Evolutionary conservation across 208 protist species (phyloP).

Genomic region (Acanthamoeba culbertsoni): DNA sequence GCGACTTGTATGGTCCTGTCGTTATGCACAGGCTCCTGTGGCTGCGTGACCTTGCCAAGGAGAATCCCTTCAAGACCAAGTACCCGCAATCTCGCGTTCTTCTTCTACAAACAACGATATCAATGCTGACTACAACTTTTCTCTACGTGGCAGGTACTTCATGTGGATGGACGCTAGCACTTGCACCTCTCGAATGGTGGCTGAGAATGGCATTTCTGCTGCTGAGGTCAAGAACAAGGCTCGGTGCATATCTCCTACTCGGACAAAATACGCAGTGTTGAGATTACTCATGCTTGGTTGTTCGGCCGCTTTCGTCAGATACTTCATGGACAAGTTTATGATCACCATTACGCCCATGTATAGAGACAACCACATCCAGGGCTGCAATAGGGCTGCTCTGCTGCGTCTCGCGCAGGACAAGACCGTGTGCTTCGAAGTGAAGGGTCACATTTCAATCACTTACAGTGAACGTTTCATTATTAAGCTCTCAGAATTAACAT

Average conservation of each 20-base stretch:
- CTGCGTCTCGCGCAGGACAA: not conserved
- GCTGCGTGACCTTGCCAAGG: not conserved
- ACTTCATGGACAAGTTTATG: conserved; percentile 53
- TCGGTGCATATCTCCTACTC: no score
- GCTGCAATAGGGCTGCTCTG: not conserved
- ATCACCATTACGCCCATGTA: not conserved
- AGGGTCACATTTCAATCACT: not conserved
- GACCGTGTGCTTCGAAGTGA: conserved; percentile 3
- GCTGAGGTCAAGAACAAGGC: conserved; percentile 7
- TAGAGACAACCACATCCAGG: not conserved
- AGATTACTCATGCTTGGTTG: no score
- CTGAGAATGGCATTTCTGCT: not conserved
- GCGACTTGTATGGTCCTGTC: not conserved
- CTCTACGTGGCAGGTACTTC: not conserved
- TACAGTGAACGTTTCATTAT: not conserved
- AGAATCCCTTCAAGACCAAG: conserved; percentile 43
- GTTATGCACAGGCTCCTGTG: conserved; percentile 20
- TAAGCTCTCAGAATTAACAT: not conserved
- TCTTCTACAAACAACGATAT: not conserved
- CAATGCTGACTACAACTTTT: not conserved
- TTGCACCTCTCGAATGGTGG: not conserved
- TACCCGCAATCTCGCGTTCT: not conserved
- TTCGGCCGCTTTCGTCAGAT: not conserved
- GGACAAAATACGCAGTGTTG: no score
- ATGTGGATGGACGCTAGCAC: not conserved